Evolutionary conservation across 352 stramenopile genomes (phyloP).

Genomic region (Aphanomyces cochlioides): DNA sequence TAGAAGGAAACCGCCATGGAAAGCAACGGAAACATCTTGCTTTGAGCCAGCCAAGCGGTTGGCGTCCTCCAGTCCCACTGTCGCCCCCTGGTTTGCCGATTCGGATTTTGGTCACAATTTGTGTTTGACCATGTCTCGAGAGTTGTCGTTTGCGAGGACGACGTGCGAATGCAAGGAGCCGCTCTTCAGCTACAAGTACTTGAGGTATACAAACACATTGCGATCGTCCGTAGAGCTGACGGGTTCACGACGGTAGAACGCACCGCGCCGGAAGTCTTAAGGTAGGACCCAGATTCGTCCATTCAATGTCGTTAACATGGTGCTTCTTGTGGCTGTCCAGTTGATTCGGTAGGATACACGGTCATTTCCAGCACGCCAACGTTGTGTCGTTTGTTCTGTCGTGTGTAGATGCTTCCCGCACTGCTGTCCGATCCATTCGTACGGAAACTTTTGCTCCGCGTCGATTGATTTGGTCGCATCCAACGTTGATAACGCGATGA

Average conservation of each 20-base stretch:
- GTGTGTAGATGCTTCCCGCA: slow-evolving; percentile 29
- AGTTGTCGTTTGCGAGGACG: slow-evolving; percentile 22
- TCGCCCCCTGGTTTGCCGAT: no score
- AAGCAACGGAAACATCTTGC: no score
- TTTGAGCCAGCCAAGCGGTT: no score
- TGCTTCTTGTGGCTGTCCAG: background rate
- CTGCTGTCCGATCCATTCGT: slow-evolving; percentile 27
- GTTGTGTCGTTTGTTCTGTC: background rate
- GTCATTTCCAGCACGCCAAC: background rate
- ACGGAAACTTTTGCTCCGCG: slow-evolving; percentile 27
- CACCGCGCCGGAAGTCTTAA: slow-evolving; percentile 27
- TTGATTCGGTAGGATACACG: slow-evolving; percentile 19
- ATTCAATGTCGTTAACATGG: background rate
- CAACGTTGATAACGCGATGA: background rate
- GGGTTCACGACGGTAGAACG: slow-evolving; percentile 1
- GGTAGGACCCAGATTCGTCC: slow-evolving; percentile 8
- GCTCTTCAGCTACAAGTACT: slow-evolving; percentile 29
- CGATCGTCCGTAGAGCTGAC: background rate
- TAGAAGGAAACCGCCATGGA: no score
- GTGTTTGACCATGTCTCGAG: background rate
- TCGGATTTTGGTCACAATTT: no score
- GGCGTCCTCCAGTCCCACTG: no score
- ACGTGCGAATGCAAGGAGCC: slow-evolving; percentile 24
- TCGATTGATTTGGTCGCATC: slow-evolving; percentile 21
- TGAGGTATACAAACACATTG: background rate